Conservation (phyloP, 306 rosid genomes). For the Abrus precatorius region DNA sequence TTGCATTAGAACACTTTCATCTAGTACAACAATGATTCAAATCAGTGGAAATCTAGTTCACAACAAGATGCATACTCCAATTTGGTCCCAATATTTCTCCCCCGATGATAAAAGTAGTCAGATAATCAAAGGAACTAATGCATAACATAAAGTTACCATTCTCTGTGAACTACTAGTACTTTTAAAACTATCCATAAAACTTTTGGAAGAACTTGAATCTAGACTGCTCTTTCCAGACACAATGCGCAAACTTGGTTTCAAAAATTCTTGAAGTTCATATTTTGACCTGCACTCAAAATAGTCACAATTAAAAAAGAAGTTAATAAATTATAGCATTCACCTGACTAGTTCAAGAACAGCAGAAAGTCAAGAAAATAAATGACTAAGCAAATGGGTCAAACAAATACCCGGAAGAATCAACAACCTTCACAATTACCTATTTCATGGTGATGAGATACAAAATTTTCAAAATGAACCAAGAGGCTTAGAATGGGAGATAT, state of each 20-base stretch:
- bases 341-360: constrained; percentile 14
- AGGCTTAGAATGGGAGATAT: constrained; percentile 36
- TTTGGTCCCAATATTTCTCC: constrained; percentile 40
- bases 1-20: constrained; percentile 25
- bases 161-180: constrained; percentile 64
- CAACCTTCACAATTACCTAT: constrained; percentile 33
- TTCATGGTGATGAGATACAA: constrained; percentile 35
- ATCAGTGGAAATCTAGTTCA: constrained; percentile 34
- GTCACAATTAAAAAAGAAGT: constrained; percentile 37
- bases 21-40: constrained; percentile 34
- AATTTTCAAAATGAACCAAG: constrained; percentile 43
- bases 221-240: constrained; percentile 63
- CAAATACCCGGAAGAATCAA: constrained; percentile 23
- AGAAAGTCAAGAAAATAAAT: constrained; percentile 36
- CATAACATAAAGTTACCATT: constrained; percentile 58
- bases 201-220: constrained; percentile 66
- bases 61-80: constrained; percentile 21
- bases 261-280: constrained; percentile 88
- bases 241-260: constrained; percentile 97
- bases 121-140: constrained; percentile 44
- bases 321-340: constrained; percentile 37
- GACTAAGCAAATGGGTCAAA: constrained; percentile 7
- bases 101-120: constrained; percentile 34
- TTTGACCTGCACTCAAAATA: constrained; percentile 72
- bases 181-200: constrained; percentile 65